Evolutionary conservation across 176 grass and related monocot genomes (phyloP), one percentile per base, ranked within the genome.

Genomic region (Paspalum notatum): DNA sequence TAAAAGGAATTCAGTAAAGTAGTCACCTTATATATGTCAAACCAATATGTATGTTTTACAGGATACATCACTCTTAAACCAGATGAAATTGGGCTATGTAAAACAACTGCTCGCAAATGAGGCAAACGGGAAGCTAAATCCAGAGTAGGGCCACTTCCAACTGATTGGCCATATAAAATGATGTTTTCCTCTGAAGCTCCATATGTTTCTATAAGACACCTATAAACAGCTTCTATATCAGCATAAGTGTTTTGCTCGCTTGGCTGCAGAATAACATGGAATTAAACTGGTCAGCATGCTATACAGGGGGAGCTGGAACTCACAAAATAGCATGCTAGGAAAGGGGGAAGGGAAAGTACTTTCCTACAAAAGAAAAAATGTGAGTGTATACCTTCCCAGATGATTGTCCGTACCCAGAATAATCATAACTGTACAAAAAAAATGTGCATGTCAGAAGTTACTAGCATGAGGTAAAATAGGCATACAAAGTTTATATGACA

Each of bases 31-130:
- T 98, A 98, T 82, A 97, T 97, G 82, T 97, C 94, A 52, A 97
- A 97, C 91, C 94, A 97, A 71, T 97, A 97, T 66, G 94, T 92
- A 86, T 89, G 89, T 66, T 97, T 97, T 24, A 97, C 94, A 62
- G 94, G 89, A 77, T 97, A 97, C 94, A 97, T 97, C 72, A 97
- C 94, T 68, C 94, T 86, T 47, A 97, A 76, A 27, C 94, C 94
- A 80, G 94, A 97, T 60, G 90, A 92, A 88, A 97, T 97, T 72
- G 94, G 94, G 83, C 94, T 97, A 74, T 97, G 94, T 47, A 97
- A 84, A 79, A 97, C 94, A 76, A 92, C 87, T 59, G 91, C 94
- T 70, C 94, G 85, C 71, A 97, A 85, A 80, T 79, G 80, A 45
- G 91, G 66, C 48, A 90, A 90, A 17, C 79, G 91, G 72, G 89